A percentile compares a stretch with the other conserved stretches of the same genome.
These are phyloP conservation scores for Casuarina cunninghamiana DNA, from an alignment of 306 rosid species.

Conservation along the genomic window DNA sequence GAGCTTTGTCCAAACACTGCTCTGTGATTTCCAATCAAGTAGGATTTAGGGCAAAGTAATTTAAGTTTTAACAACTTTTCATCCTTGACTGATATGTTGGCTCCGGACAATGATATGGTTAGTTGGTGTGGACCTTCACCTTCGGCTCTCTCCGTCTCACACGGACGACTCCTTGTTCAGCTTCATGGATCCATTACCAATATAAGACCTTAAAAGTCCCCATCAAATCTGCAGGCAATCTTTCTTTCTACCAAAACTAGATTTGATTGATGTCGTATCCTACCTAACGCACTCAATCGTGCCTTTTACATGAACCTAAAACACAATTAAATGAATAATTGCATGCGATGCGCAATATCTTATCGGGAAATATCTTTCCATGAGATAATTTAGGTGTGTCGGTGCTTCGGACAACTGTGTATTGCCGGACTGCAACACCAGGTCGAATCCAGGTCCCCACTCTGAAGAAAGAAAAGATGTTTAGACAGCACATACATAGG, in stretches of 20 bases:
- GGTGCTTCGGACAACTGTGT: neutral
- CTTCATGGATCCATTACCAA: neutral
- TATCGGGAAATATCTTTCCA: neutral
- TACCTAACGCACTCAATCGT: constrained; percentile 21
- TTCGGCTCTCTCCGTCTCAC: neutral
- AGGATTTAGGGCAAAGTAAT: neutral
- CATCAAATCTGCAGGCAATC: neutral
- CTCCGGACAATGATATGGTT: neutral
- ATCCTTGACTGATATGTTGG: no score
- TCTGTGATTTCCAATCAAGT: neutral
- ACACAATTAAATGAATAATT: neutral
- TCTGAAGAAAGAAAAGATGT: neutral
- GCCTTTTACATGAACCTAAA: constrained; percentile 6
- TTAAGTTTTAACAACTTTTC: no score
- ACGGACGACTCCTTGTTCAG: neutral
- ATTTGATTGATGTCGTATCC: constrained; percentile 9
- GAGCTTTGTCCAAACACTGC: neutral
- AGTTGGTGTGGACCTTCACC: neutral
- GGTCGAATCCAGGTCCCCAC: neutral
- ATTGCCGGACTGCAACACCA: neutral
- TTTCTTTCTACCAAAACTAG: neutral
- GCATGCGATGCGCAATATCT: neutral
- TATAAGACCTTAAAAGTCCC: neutral
- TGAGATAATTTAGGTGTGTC: neutral
- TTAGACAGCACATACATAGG: neutral